These are phyloP conservation scores for Echites panduratus DNA, from an alignment of 257 asterid species.

Conservation along the genomic window DNA sequence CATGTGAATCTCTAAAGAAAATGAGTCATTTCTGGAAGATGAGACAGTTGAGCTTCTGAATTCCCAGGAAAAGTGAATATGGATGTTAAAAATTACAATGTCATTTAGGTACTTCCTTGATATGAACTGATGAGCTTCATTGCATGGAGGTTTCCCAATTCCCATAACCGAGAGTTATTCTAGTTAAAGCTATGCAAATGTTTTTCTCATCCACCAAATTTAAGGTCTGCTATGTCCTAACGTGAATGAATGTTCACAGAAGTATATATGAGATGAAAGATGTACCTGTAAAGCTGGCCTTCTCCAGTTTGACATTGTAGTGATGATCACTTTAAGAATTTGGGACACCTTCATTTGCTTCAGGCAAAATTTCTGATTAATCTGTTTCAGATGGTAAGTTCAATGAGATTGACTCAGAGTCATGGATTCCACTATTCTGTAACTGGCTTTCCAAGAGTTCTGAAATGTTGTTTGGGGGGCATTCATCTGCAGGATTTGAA, in stretches of 20 bases:
- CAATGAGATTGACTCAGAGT: background rate
- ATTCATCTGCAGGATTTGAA: constrained; percentile 56
- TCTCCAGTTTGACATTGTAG: background rate
- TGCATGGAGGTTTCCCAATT: constrained; percentile 1
- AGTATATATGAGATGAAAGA: background rate
- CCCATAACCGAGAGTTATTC: background rate
- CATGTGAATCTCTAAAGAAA: background rate
- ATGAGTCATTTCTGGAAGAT: background rate
- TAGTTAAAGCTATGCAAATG: background rate
- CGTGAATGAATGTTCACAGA: too few relatives aligned
- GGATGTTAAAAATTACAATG: background rate
- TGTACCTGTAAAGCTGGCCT: constrained; percentile 16
- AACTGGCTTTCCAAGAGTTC: constrained; percentile 17
- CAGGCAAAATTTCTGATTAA: background rate
- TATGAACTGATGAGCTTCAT: background rate
- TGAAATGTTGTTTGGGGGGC: constrained; percentile 36
- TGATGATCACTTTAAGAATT: background rate
- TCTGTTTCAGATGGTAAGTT: constrained; percentile 10
- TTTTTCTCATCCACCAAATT: background rate
- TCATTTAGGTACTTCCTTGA: background rate
- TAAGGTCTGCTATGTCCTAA: background rate
- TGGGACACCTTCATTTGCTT: background rate
- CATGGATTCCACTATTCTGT: constrained; percentile 4
- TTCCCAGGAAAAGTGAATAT: background rate
- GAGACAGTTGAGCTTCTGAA: background rate